These are phyloP conservation scores for Kodamaea anthophila DNA, from an alignment of 1,139 yeast species.

Conservation along the genomic window DNA sequence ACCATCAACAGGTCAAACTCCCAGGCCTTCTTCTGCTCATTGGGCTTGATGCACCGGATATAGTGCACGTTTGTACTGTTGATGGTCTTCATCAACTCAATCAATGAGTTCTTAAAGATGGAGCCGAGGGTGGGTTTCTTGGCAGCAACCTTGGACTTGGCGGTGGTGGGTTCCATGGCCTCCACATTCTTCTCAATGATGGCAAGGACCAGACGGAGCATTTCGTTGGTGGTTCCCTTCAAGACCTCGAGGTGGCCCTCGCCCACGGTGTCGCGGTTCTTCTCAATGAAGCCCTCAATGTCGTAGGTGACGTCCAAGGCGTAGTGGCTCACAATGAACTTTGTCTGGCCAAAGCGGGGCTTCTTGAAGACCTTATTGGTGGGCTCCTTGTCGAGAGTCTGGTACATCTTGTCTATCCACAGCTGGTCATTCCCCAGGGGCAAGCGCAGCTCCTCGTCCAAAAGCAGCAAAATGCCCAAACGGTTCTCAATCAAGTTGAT, in stretches of 20 bases:
- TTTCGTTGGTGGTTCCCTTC: constrained; percentile 58
- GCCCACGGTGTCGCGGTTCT: constrained; percentile 95
- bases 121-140: constrained; percentile 90
- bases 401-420: constrained; percentile 88
- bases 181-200: constrained; percentile 60
- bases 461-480: constrained; percentile 77
- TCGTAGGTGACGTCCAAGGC: constrained; percentile 93
- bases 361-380: constrained; percentile 78
- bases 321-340: constrained; percentile 87
- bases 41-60: constrained; percentile 96
- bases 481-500: constrained; percentile 87
- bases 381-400: constrained; percentile 75
- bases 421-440: constrained; percentile 94
- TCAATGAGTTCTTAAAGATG: constrained; percentile 85
- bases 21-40: constrained; percentile 93
- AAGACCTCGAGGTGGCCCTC: constrained; percentile 90
- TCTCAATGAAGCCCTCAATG: constrained; percentile 91
- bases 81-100: constrained; percentile 88
- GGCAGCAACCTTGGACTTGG: constrained; percentile 22
- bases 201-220: constrained; percentile 58
- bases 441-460: constrained; percentile 92
- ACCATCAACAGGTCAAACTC: constrained; percentile 95
- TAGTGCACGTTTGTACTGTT: constrained; percentile 94
- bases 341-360: constrained; percentile 90
- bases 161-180: constrained; percentile 43